Evolutionary conservation across 306 rosid genomes (phyloP), one percentile per base, ranked within the genome.

Genomic region (Rosa persica): DNA sequence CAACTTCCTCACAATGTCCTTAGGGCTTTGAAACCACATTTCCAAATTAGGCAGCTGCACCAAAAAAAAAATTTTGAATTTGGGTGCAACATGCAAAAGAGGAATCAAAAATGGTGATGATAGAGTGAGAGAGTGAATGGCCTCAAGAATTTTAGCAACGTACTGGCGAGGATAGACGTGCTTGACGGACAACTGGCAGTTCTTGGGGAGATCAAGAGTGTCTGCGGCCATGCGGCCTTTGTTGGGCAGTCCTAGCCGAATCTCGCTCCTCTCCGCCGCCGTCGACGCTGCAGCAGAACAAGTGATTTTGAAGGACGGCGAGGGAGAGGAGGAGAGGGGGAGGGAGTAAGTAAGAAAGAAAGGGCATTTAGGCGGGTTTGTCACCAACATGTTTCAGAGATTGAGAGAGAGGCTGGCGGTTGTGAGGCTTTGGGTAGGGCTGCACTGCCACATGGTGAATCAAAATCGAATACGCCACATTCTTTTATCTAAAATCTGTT

Each of bases 1-100:
- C 83, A 96, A 80, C 76, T 93, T 93, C 78, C 96, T 82, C 6
- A 93, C 94, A 47, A 96, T 89, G 65, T 96, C 98, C 79, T 91
- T 93, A 0, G 99, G 99, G 76, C 99, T 82, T 67, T 96, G 98
- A 70, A 86, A 90, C 99, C 99, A 96, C 67, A 96, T 96, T 86
- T 93, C 94, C 83, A 91, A 65, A 74, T 88, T 83, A 12, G 98
- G 79, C 11, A 96, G 81, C 99, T 96, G 85, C 88, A 88, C 15
- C 49, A 34, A 17, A 67, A 5, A 0, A 8, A 25, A 12, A 1
- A 15, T 20, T 0, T 8, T n/a, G 2, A 55, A 54, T 34, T 11
- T 4, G n/a, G n/a, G n/a, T n/a, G n/a, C n/a, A n/a, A 52, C 67
- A 57, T 8, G 17, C 66, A 61, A 5, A 40, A 15, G n/a, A 43